Percentiles rank a stretch among this genome's conserved stretches.
These are phyloP conservation scores for Mimosa pudica DNA, from an alignment of 306 rosid species.

Conservation along the genomic window DNA sequence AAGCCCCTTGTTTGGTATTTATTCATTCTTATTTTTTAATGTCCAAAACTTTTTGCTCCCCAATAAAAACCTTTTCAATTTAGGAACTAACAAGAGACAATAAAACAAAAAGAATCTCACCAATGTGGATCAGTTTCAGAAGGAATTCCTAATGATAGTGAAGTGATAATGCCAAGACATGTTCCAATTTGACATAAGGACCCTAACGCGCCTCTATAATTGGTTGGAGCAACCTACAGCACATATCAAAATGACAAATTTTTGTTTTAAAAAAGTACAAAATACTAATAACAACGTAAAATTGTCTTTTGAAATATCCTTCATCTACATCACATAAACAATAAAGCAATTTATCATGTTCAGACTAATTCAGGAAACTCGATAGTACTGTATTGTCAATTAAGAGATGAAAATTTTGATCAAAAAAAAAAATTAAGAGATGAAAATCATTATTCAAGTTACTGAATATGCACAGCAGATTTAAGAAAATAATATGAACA, in stretches of 20 bases:
- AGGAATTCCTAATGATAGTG: slow-evolving; percentile 75
- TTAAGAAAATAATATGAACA: neutral
- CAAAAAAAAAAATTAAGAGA: slow-evolving; percentile 16
- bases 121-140: slow-evolving; percentile 78
- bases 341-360: neutral
- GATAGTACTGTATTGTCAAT: slow-evolving; percentile 15
- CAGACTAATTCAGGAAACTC: slow-evolving; percentile 7
- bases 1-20: neutral
- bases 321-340: neutral
- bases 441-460: slow-evolving; percentile 3
- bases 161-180: slow-evolving; percentile 85
- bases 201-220: slow-evolving; percentile 86
- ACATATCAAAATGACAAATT: neutral
- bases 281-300: neutral
- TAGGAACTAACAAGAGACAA: slow-evolving; percentile 25
- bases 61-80: slow-evolving; percentile 18
- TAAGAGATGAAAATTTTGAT: slow-evolving; percentile 6
- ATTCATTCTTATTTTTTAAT: slow-evolving; percentile 9
- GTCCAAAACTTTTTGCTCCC: slow-evolving; percentile 15
- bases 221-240: slow-evolving; percentile 85
- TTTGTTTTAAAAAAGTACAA: too few species aligned
- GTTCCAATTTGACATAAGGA: slow-evolving; percentile 82
- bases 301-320: slow-evolving; percentile 12
- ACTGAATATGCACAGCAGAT: slow-evolving; percentile 1
- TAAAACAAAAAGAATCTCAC: slow-evolving; percentile 48